Conservation (phyloP, 2,329 filamentous ascomycete genomes). For the Aspergillus sojae region DNA sequence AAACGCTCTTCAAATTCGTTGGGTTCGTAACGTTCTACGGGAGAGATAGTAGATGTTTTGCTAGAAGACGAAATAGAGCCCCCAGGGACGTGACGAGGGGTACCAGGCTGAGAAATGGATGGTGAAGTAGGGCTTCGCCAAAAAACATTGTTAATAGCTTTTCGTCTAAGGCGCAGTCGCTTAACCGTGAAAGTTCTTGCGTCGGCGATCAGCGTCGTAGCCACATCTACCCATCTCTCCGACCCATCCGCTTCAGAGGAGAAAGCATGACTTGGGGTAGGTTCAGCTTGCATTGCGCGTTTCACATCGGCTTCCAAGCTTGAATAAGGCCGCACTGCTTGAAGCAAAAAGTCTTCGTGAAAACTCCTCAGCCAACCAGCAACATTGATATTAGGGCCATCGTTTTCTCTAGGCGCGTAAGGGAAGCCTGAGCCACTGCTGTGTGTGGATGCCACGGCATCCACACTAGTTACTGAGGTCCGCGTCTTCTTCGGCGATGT, state of each 20-base stretch:
- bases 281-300: slow-evolving; percentile 59
- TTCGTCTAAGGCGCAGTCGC: slow-evolving; percentile 56
- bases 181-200: slow-evolving; percentile 58
- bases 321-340: slow-evolving; percentile 59
- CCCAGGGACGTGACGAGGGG: slow-evolving; percentile 30
- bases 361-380: slow-evolving; percentile 60
- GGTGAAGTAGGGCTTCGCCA: slow-evolving; percentile 26
- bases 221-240: slow-evolving; percentile 59
- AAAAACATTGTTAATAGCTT: slow-evolving; percentile 33
- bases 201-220: slow-evolving; percentile 60
- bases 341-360: slow-evolving; percentile 62
- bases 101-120: slow-evolving; percentile 23
- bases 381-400: slow-evolving; percentile 56
- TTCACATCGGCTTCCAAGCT: slow-evolving; percentile 58
- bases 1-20: slow-evolving; percentile 54
- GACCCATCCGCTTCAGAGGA: slow-evolving; percentile 35
- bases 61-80: slow-evolving; percentile 27
- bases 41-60: slow-evolving; percentile 23
- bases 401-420: slow-evolving; percentile 35
- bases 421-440: slow-evolving; percentile 43
- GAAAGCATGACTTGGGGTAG: slow-evolving; percentile 45
- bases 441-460: slow-evolving; percentile 50
- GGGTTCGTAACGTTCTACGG: slow-evolving; percentile 24
- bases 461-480: slow-evolving; percentile 56
- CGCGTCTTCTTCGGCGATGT: slow-evolving; percentile 47